phyloP scores from a whole-genome alignment of 75 land plant species.

The Azolla pinnata region DNA sequence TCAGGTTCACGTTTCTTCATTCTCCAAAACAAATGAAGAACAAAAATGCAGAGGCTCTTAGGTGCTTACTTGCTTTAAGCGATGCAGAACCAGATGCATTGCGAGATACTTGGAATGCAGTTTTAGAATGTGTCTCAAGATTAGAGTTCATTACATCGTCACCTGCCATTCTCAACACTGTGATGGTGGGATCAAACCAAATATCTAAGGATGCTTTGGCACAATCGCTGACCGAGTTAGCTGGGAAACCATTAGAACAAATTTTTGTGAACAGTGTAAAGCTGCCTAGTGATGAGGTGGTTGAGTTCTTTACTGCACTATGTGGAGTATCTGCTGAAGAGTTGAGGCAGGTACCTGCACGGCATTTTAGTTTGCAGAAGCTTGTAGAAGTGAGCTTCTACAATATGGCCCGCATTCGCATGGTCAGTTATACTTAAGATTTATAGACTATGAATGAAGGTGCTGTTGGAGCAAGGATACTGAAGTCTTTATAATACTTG shows the following conservation, averaged over 20 bases:
- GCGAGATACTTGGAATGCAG: slow-evolving; percentile 96
- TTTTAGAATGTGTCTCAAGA: slow-evolving; percentile 89
- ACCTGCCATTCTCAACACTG: slow-evolving; percentile 60
- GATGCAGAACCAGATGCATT: slow-evolving; percentile 60
- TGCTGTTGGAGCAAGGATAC: slow-evolving; percentile 1
- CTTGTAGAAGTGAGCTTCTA: slow-evolving; percentile 97
- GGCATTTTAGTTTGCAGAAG: slow-evolving; percentile 92
- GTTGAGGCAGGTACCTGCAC: slow-evolving; percentile 81
- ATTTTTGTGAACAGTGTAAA: slow-evolving; percentile 84
- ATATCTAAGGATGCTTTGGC: slow-evolving; percentile 79
- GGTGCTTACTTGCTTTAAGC: slow-evolving; percentile 58
- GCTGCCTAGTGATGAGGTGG: slow-evolving; percentile 83
- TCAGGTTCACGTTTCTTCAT: slow-evolving; percentile 87
- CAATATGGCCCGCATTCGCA: slow-evolving; percentile 89
- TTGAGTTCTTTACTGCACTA: slow-evolving; percentile 83
- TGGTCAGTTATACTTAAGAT: too few species aligned
- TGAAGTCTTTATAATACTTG: not conserved
- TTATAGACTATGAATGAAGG: too few species aligned
- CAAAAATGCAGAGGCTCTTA: slow-evolving; percentile 88
- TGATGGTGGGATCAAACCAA: slow-evolving; percentile 86
- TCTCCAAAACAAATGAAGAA: slow-evolving; percentile 89
- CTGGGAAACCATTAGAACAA: slow-evolving; percentile 92
- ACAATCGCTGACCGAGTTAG: slow-evolving; percentile 65
- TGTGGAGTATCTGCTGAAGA: slow-evolving; percentile 96
- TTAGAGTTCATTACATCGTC: slow-evolving; percentile 74